Base-by-base conservation (phyloP, 208 protist genomes). In the Leishmania martiniquensis region DNA sequence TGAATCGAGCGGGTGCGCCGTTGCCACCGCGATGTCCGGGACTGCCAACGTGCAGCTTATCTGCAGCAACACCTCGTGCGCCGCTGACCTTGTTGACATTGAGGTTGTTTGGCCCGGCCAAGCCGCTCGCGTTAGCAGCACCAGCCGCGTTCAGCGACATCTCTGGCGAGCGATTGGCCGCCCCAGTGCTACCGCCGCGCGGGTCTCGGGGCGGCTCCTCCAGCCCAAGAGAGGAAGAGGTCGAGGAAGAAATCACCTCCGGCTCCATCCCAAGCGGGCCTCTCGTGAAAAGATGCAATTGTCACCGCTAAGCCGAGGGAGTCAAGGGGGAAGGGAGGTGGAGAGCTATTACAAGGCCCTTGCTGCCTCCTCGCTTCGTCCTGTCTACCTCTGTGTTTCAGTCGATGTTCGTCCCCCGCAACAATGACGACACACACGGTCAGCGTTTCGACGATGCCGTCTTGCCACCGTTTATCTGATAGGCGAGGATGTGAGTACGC, bases 21-120 rank as follows among this genome's bases (percentile, higher is more conserved):
- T n/a, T 55, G 57, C 25, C 63, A 29, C 63, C 74, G n/a, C 67
- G 73, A 25, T 62, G n/a, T 10, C 15, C 34, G 5, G 73, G 57
- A 42, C 65, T 75, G 7, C 72, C 72, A 22, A 65, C 42, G 39
- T 73, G 67, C 29, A 60, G 55, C 57, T 78, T 83, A 37, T 83
- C 79, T 12, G 73, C 70, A 29, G 34, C 42, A 2, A 44, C 67
- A 25, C 37, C 17, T 9, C 73, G 79, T 5, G 51, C 57, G 7
- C 73, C 72, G 67, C 68, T 70, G 57, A 77, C 55, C 15, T 78
- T 83, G 74, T 83, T 83, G 44, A 83, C 73, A 59, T 78, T 72
- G 32, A 83, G 55, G 67, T 75, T 70, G 59, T 75, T 83, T 0
- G 79, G 72, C 1, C 73, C 73, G 29, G 63, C 32, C 12, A 69